Base-by-base conservation (phyloP, 129 eudicot species). In the Lactuca sativa region DNA sequence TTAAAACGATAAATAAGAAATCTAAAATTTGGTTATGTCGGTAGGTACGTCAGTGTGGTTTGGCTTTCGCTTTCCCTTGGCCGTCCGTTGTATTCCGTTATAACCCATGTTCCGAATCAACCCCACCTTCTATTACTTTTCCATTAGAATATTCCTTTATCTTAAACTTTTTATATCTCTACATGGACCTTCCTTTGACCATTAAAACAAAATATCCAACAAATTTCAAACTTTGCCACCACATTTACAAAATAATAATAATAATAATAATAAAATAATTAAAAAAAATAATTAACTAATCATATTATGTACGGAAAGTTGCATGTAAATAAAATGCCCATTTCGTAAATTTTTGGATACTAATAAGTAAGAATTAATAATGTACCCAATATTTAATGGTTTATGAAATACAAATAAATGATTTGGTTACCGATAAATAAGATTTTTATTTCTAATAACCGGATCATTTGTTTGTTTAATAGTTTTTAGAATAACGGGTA, bases 111-210 rank as follows among this genome's bases (percentile, higher is more conserved):
- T 71, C 75, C 5, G 41, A 55, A 43, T 70, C 65, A 70, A 70
- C 55, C 74, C 55, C 56, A 70, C 65, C 7, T 9, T 43, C 36
- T 13, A 4, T 30, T 13, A 1, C 38, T 15, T 56, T 56, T 66
- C 31, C 10, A 16, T 4, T 33, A 34, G 33, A 66, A 48, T 57
- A 67, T 58, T 58, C 74, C 59, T 75, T 75, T 37, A 66, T 75
- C 68, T 66, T 13, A 57, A 43, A 66, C 67, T 66, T 66, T 73
- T 38, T 53, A 7, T 64, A 57, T 74, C 38, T 48, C 32, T 74
- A 6, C 51, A 62, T 70, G 58, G 61, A 57, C 72, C 64, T 64
- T 60, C 40, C 57, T 63, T 73, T 73, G 71, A 73, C 64, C 31
- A 53, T 40, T 25, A 8, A 18, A 64, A 41, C 72, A 38, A 65